Evolutionary conservation across 208 protist genomes (phyloP), one percentile per base, ranked within the genome.

Genomic region (Acanthamoeba rhysodes): DNA sequence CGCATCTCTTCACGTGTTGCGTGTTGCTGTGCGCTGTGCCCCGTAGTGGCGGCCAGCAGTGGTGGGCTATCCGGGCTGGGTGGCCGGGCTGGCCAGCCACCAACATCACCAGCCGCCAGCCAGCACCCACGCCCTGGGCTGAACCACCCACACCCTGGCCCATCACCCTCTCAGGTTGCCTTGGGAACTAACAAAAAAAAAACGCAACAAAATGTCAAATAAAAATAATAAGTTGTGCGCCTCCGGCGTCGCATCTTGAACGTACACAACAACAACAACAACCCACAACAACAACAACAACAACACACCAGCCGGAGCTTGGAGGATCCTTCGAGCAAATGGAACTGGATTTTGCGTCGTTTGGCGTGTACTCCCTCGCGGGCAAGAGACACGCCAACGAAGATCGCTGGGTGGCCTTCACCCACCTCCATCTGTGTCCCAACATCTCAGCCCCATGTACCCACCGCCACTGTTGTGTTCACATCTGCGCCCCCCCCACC

Each of bases 391-490:
- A 87, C 12, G 27, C 37, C 45, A 87, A 87, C 34, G 78, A 87
- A 18, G 78, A 87, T 34, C 78, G 78, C 18, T 87, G 34, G 32
- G 78, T 87, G 24, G 48, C 78, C 24, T 87, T 87, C 34, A 87
- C 22, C 45, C 78, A 87, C 9, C 18, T 87, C 78, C 27, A 76
- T 7, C 68, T 76, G 29, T 76, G 68, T 32, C 68, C 68, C 32
- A 76, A 29, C 68, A 29, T 76, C 27, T 41, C 68, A 14, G n/a
- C n/a, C 9, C 68, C 68, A 10, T 4, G 68, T 76, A 76, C 14
- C 29, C 27, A 4, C 37, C n/a, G 14, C n/a, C 24, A 16, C 68
- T 16, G 0, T 76, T 55, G 41, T 14, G n/a, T n/a, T n/a, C n/a
- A n/a, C 24, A 34, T 76, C 41, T 32, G n/a, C 32, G 22, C 27